Percentiles rank a stretch among this genome's conserved stretches.
Conservation (phyloP, 805 yeast genomes). For the Candida pini region DNA sequence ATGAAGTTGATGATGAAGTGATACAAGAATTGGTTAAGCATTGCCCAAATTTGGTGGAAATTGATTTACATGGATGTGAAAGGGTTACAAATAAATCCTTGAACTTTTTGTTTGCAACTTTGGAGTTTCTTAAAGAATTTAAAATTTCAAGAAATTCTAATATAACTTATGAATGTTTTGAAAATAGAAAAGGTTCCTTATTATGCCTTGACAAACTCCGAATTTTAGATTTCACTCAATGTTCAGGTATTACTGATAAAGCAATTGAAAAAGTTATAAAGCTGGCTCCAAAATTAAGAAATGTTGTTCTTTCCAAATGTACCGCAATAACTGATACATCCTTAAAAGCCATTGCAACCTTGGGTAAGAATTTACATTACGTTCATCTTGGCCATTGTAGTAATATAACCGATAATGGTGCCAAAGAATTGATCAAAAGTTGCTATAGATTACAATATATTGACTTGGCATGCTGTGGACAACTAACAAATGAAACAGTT, state of each 20-base stretch:
- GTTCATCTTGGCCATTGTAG: constrained; percentile 93
- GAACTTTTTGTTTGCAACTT: constrained; percentile 47
- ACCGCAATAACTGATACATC: constrained; percentile 79
- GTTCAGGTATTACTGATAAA: constrained; percentile 74
- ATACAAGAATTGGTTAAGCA: constrained; percentile 55
- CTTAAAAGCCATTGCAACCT: constrained; percentile 58
- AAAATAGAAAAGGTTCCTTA: constrained; percentile 23
- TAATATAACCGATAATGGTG: constrained; percentile 85
- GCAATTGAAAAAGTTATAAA: constrained; percentile 66
- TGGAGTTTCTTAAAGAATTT: constrained; percentile 78
- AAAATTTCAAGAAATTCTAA: constrained; percentile 70
- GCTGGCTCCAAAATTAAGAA: constrained; percentile 80
- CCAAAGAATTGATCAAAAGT: constrained; percentile 60
- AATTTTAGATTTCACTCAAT: constrained; percentile 78
- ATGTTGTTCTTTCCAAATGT: constrained; percentile 87
- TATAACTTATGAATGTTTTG: constrained; percentile 63
- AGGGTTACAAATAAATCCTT: constrained; percentile 63
- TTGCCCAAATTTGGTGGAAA: constrained; percentile 81
- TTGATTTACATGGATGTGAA: constrained; percentile 82
- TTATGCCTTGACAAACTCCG: constrained; percentile 59
- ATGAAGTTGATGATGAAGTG: constrained; percentile 57
- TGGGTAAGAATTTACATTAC: constrained; percentile 80
- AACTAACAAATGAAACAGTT: constrained; percentile 78
- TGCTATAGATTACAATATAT: constrained; percentile 88
- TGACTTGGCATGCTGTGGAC: constrained; percentile 91